phyloP scores from a whole-genome alignment of 495 filamentous ascomycete genomes.

The Penicillium angulare region DNA sequence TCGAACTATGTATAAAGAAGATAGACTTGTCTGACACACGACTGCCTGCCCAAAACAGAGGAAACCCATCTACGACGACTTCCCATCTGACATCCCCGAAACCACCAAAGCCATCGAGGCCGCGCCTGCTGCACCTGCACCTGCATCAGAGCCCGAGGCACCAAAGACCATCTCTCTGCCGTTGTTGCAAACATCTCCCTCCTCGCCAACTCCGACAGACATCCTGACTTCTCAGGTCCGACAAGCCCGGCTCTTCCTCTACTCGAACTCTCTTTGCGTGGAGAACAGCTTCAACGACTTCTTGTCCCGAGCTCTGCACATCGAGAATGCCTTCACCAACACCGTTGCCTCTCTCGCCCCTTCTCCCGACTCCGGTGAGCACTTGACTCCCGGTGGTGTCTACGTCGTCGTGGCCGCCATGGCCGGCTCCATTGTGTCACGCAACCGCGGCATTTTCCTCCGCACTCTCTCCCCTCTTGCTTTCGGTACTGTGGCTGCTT shows the following conservation, averaged over 20 bases:
- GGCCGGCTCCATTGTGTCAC: slow-evolving; percentile 83
- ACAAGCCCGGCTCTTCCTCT: slow-evolving; percentile 74
- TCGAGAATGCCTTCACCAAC: slow-evolving; percentile 75
- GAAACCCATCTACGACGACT: slow-evolving; percentile 89
- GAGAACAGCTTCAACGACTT: slow-evolving; percentile 76
- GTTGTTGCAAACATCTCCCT: slow-evolving; percentile 27
- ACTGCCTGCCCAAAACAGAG: slow-evolving; percentile 44
- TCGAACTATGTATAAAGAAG: not conserved
- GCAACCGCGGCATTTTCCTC: slow-evolving; percentile 80
- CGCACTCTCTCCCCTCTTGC: slow-evolving; percentile 67
- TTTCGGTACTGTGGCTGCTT: slow-evolving; percentile 71
- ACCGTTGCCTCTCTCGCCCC: slow-evolving; percentile 87
- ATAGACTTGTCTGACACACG: slow-evolving; percentile 20
- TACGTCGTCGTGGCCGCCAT: slow-evolving; percentile 91
- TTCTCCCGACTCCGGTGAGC: slow-evolving; percentile 74
- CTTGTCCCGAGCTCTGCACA: slow-evolving; percentile 69
- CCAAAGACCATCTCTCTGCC: slow-evolving; percentile 33
- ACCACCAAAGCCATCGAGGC: slow-evolving; percentile 36
- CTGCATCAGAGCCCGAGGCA: slow-evolving; percentile 25
- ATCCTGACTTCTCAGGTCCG: slow-evolving; percentile 83
- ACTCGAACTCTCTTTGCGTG: slow-evolving; percentile 64
- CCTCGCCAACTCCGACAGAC: slow-evolving; percentile 80
- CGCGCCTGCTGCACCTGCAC: slow-evolving; percentile 22
- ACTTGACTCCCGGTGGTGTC: slow-evolving; percentile 77
- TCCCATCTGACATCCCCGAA: slow-evolving; percentile 39